A percentile compares a stretch with the other conserved stretches of the same genome.
These are phyloP conservation scores for Eucalyptus sp. DNA, from an alignment of 345 rosid species.

Conservation along the genomic window DNA sequence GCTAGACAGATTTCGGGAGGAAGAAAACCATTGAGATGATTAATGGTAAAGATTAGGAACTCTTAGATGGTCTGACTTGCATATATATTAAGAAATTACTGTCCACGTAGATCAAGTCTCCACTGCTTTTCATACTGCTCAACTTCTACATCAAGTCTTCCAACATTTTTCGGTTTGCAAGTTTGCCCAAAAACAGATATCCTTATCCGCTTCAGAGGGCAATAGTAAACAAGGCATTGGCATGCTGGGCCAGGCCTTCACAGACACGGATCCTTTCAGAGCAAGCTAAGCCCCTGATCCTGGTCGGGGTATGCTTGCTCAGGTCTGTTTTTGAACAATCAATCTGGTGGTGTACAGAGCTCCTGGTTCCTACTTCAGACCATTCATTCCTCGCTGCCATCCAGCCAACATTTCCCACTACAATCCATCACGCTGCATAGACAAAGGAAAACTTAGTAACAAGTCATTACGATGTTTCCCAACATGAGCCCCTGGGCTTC, in stretches of 20 bases:
- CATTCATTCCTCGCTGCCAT: background rate
- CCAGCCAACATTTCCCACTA: background rate
- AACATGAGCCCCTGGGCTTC: background rate
- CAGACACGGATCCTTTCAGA: background rate
- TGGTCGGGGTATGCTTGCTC: background rate
- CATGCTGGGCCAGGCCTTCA: background rate
- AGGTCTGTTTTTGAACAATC: background rate
- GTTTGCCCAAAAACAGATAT: background rate
- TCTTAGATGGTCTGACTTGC: constrained; percentile 1
- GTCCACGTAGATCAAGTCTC: background rate
- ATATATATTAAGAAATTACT: background rate
- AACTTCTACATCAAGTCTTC: background rate
- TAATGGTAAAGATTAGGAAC: constrained; percentile 8
- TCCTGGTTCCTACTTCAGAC: background rate
- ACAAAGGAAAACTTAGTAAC: background rate
- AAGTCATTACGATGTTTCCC: background rate
- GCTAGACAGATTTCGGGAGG: constrained; percentile 1
- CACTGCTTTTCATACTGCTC: background rate
- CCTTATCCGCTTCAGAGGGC: background rate
- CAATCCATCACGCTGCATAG: background rate
- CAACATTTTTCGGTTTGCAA: background rate
- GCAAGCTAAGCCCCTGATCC: background rate
- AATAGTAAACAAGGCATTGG: background rate
- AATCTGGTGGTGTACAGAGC: background rate
- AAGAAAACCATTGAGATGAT: background rate